phyloP scores from a whole-genome alignment of 345 rosid genomes.

The Aethionema arabicum region DNA sequence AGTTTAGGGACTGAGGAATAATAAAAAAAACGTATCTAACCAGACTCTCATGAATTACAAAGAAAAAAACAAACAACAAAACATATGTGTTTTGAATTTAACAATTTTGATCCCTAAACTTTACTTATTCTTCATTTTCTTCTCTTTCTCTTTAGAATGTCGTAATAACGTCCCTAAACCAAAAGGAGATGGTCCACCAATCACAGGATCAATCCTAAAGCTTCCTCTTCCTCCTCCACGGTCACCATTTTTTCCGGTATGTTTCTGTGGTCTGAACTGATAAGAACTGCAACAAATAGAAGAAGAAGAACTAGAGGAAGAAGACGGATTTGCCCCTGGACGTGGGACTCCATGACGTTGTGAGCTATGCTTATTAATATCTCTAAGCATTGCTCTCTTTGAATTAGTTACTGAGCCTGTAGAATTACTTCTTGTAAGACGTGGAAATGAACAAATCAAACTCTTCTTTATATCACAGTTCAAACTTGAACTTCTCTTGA shows the following conservation, averaged over 20 bases:
- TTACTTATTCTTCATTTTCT: constrained; percentile 43
- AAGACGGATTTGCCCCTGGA: constrained; percentile 26
- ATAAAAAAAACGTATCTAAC: too few relatives aligned
- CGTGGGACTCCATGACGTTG: constrained; percentile 35
- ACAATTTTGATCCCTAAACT: too few relatives aligned
- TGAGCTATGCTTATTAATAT: constrained; percentile 43
- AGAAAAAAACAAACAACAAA: too few relatives aligned
- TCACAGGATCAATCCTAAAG: constrained; percentile 53
- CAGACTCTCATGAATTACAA: too few relatives aligned
- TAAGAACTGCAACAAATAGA: constrained; percentile 35
- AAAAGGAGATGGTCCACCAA: constrained; percentile 63
- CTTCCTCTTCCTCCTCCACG: constrained; percentile 40
- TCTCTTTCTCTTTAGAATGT: constrained; percentile 59
- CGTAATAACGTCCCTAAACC: constrained; percentile 63
- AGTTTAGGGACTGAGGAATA: too few relatives aligned
- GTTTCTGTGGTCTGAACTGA: constrained; percentile 46
- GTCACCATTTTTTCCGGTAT: constrained; percentile 42
- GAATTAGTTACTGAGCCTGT: constrained; percentile 53
- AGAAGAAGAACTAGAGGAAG: constrained; percentile 32
- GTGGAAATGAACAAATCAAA: constrained; percentile 55
- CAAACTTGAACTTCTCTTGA: constrained; percentile 74
- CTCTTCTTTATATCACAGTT: constrained; percentile 56
- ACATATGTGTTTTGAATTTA: too few relatives aligned
- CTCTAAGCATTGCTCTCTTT: constrained; percentile 38
- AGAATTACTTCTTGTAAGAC: constrained; percentile 66